These are phyloP conservation scores for Podospora tetraspora DNA, from an alignment of 495 filamentous ascomycete species.

Conservation along the genomic window DNA sequence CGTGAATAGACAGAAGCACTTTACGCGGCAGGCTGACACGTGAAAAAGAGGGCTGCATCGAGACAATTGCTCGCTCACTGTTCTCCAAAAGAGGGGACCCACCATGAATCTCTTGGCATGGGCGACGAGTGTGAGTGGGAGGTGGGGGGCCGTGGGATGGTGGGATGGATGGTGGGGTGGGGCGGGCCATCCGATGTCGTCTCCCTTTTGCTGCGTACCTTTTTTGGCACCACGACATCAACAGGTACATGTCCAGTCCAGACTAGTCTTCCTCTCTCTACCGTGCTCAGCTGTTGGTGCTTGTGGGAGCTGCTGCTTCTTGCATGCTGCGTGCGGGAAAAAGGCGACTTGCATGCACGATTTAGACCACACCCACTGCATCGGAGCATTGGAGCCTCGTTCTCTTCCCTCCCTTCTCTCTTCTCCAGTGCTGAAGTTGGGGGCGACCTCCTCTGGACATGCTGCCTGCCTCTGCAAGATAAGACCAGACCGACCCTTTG, in stretches of 20 bases:
- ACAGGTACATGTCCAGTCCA: background rate
- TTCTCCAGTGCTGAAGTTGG: background rate
- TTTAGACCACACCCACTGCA: constrained; percentile 2
- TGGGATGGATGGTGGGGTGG: background rate
- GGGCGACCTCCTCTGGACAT: background rate
- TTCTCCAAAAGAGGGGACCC: background rate
- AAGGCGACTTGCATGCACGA: constrained; percentile 1
- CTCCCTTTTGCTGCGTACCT: background rate
- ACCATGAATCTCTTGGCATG: background rate
- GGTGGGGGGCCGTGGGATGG: background rate
- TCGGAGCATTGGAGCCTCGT: background rate
- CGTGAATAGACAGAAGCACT: background rate
- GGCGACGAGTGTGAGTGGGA: background rate
- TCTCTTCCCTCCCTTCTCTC: background rate
- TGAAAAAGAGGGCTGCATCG: background rate
- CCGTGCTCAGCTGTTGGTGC: background rate
- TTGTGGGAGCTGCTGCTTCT: background rate
- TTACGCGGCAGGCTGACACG: background rate
- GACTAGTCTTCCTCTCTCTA: background rate
- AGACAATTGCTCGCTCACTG: background rate
- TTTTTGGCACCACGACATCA: background rate
- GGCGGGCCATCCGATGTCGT: background rate
- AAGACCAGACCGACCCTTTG: background rate
- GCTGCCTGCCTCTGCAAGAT: background rate
- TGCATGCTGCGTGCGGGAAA: constrained; percentile 1